phyloP scores from a whole-genome alignment of 768 basidiomycete genomes.

The Psilocybe azurescens region DNA sequence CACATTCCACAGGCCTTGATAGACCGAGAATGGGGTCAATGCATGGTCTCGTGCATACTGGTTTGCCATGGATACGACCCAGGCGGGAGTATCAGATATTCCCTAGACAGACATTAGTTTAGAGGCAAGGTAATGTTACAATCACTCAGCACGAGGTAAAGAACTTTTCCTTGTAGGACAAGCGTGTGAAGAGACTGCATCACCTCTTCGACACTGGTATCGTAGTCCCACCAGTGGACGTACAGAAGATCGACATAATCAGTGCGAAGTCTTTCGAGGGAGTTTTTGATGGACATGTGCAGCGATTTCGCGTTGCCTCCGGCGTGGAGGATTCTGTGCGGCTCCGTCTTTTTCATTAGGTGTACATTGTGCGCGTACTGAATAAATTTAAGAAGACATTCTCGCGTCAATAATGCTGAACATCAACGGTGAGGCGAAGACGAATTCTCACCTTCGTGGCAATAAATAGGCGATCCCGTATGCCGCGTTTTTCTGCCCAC shows the following conservation, averaged over 20 bases:
- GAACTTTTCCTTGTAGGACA: conserved; percentile 56
- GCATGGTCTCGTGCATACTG: conserved; percentile 54
- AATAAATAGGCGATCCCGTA: conserved; percentile 54
- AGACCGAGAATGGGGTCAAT: conserved; percentile 56
- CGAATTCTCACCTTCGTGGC: conserved; percentile 36
- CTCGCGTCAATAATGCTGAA: not conserved
- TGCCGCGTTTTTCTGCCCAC: conserved; percentile 52
- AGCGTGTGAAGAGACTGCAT: conserved; percentile 57
- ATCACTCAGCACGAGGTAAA: conserved; percentile 42
- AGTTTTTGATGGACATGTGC: conserved; percentile 44
- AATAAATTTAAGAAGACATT: not conserved
- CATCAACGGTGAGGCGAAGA: not conserved
- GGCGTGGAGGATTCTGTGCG: conserved; percentile 13
- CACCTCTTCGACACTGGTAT: conserved; percentile 58
- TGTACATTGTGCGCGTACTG: conserved; percentile 32
- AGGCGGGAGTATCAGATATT: conserved; percentile 50
- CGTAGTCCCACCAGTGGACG: conserved; percentile 58
- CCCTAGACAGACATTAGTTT: conserved; percentile 30
- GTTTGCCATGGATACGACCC: conserved; percentile 54
- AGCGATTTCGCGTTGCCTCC: conserved; percentile 47
- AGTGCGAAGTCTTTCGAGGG: conserved; percentile 51
- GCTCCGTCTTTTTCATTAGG: conserved; percentile 29
- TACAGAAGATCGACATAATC: conserved; percentile 54
- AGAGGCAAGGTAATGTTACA: no score
- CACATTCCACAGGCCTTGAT: conserved; percentile 54